These are phyloP conservation scores for Diaporthe sp. DNA, from an alignment of 2,329 filamentous ascomycete species.

Conservation along the genomic window DNA sequence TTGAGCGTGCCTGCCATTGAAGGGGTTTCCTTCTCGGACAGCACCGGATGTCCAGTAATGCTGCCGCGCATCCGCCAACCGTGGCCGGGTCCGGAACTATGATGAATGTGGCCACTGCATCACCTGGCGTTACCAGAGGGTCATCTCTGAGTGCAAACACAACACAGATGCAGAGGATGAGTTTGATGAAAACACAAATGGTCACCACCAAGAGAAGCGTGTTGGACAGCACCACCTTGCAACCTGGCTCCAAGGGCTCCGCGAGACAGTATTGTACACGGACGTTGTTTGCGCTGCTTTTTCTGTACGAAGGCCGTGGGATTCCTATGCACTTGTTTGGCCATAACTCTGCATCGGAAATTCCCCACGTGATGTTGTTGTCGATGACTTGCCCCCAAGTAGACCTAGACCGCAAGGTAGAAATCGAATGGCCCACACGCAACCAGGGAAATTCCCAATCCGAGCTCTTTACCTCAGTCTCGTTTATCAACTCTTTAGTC, in stretches of 20 bases:
- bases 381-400: background rate
- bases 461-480: background rate
- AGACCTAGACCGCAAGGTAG: background rate
- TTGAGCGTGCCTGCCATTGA: background rate
- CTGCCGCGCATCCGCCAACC: background rate
- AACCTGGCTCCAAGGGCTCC: background rate
- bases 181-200: background rate
- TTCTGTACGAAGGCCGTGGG: background rate
- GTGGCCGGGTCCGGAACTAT: background rate
- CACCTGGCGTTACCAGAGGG: conserved; percentile 11
- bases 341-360: background rate
- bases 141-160: background rate
- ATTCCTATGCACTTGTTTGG: background rate
- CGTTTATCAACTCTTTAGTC: background rate
- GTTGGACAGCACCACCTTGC: conserved; percentile 6
- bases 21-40: background rate
- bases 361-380: too few relatives aligned
- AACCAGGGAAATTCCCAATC: background rate
- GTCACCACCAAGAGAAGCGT: background rate
- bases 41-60: background rate
- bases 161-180: background rate
- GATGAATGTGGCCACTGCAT: conserved; percentile 29
- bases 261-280: conserved; percentile 12
- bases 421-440: background rate
- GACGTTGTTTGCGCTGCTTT: background rate